Percentiles rank a stretch among this genome's conserved stretches.
phyloP scores from a whole-genome alignment of 768 basidiomycete genomes.

The Boletus tomentosulus region DNA sequence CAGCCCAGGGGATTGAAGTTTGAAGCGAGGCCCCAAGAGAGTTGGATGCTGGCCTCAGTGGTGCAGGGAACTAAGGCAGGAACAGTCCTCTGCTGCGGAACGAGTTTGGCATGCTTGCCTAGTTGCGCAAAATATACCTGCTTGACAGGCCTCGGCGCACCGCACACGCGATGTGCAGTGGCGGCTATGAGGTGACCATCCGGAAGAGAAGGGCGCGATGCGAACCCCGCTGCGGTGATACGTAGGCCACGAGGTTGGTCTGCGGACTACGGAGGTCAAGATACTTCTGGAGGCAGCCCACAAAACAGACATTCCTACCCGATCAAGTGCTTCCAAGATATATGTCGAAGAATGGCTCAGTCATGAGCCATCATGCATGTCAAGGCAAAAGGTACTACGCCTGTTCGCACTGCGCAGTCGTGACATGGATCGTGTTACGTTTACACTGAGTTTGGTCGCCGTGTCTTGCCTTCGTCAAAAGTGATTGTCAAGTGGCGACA shows the following conservation, averaged over 20 bases:
- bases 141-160: neutral
- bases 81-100: constrained; percentile 2
- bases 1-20: neutral
- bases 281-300: neutral
- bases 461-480: no score
- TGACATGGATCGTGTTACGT: no score
- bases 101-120: constrained; percentile 3
- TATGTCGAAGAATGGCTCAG: no score
- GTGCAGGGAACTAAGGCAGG: neutral
- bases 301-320: no score
- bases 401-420: no score
- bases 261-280: neutral
- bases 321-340: no score
- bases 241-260: neutral
- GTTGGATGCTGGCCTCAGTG: neutral
- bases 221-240: neutral
- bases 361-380: no score
- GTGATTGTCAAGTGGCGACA: no score
- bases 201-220: neutral
- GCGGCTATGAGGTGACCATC: neutral
- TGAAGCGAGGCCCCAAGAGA: neutral
- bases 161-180: neutral
- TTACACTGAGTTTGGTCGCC: no score
- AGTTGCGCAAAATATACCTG: neutral
- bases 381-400: no score